Evolutionary conservation across 345 rosid genomes (phyloP).

Genomic region (Cochlearia excelsa): DNA sequence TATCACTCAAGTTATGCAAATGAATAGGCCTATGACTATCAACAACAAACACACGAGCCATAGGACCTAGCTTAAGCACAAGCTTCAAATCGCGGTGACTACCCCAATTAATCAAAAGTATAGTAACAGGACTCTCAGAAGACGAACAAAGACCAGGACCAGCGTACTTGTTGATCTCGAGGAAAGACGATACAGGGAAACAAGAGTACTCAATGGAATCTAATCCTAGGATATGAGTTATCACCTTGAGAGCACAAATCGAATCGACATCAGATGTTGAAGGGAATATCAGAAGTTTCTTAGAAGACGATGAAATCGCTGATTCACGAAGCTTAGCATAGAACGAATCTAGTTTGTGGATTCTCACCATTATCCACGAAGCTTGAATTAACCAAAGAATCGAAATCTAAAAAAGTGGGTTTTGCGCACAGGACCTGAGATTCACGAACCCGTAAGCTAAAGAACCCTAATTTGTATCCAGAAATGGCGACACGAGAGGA

Average conservation of each 20-base stretch:
- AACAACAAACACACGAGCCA: constrained; percentile 67
- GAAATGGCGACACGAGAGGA: too few species aligned
- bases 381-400: background rate
- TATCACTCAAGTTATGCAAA: constrained; percentile 72
- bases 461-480: too few species aligned
- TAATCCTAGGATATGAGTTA: constrained; percentile 77
- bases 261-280: constrained; percentile 93
- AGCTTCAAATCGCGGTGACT: constrained; percentile 73
- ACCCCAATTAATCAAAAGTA: constrained; percentile 85
- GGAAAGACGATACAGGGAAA: constrained; percentile 86
- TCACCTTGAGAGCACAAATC: constrained; percentile 77
- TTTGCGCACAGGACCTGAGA: too few species aligned
- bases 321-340: constrained; percentile 75
- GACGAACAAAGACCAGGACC: constrained; percentile 58
- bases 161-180: constrained; percentile 67
- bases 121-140: constrained; percentile 47
- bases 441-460: too few species aligned
- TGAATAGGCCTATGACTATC: constrained; percentile 97
- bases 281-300: constrained; percentile 72
- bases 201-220: constrained; percentile 92
- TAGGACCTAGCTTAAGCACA: constrained; percentile 54
- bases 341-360: constrained; percentile 56
- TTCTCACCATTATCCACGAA: constrained; percentile 71
- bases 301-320: constrained; percentile 49
- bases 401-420: too few species aligned